Base-by-base conservation (phyloP, 2,329 filamentous ascomycete genomes). In the Acephala macrosclerotiorum region DNA sequence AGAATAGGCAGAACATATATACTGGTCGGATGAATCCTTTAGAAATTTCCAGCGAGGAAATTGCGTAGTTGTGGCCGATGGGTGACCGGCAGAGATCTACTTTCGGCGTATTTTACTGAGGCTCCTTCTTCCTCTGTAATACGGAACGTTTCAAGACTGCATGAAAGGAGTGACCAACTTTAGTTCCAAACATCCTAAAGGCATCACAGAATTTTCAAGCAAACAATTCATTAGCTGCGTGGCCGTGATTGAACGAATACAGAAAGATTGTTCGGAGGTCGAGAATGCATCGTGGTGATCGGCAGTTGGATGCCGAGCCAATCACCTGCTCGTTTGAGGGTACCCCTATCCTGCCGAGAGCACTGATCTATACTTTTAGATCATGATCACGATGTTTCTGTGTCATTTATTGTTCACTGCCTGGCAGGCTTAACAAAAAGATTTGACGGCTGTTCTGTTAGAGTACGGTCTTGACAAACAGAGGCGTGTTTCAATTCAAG, bases 91-190 rank as follows among this genome's bases (percentile, higher is more conserved):
- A 53, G 22, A 26, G 49, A 53, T 33, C n/a, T 49, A 6, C 45
- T 25, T 53, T 53, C 49, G 49, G 49, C 49, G 49, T 29, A 53
- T 53, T 53, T 29, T 53, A n/a, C 26, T 33, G 4, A 25, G 25
- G 11, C 18, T 53, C 49, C 45, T 49, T 12, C n/a, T 22, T 49
- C 45, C 49, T 53, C 5, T 25, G 49, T 53, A 5, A 53, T 53
- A 53, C 49, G 49, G 49, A 33, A 26, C 14, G 49, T 53, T 53
- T 53, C 49, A 33, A 6, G 33, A 26, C 12, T 7, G 22, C 5
- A 53, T 26, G 3, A 9, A 29, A 53, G 49, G 49, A 53, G 14
- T 53, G 49, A 29, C 29, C 49, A 53, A 53, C 25, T 33, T 33
- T 9, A 33, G 1, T 14, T 5, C 25, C 25, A 16, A 53, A 33